Percentiles rank a stretch among this genome's conserved stretches.
Evolutionary conservation across 1,284 basidiomycete species (phyloP).

Genomic region (Ustilago shanxiensis): DNA sequence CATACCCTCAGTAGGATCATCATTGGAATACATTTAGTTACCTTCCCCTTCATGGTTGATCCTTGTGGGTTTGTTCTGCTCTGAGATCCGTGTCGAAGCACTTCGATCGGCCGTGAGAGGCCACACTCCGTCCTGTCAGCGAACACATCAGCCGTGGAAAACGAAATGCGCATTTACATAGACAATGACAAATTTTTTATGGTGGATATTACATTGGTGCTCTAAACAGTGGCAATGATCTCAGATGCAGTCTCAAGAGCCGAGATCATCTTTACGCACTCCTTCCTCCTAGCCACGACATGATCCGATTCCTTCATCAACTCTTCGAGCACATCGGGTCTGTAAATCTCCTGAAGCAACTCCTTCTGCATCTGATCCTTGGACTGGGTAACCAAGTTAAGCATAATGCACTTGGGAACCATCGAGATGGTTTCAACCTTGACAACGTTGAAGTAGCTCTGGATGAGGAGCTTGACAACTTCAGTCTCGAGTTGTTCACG

Average conservation of each 20-base stretch:
- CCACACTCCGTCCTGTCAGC: not conserved
- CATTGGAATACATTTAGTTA: constrained; percentile 1
- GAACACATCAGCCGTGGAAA: not conserved
- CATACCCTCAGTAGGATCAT: too few species aligned
- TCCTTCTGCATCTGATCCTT: constrained; percentile 94
- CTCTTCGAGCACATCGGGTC: constrained; percentile 65
- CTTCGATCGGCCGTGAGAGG: not conserved
- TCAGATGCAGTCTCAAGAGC: constrained; percentile 68
- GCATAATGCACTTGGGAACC: constrained; percentile 92
- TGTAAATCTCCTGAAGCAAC: constrained; percentile 74
- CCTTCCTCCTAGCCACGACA: constrained; percentile 66
- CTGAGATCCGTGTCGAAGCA: not conserved
- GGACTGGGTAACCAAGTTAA: constrained; percentile 90
- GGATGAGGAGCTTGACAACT: constrained; percentile 83
- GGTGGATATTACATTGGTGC: not conserved
- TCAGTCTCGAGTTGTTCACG: constrained; percentile 98
- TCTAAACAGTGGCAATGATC: constrained; percentile 68
- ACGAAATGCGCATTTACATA: constrained; percentile 17
- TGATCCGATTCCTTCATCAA: constrained; percentile 69
- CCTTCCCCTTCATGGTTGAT: not conserved
- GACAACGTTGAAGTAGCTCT: constrained; percentile 73
- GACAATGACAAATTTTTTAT: not conserved
- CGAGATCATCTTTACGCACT: constrained; percentile 69
- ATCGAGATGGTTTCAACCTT: constrained; percentile 99
- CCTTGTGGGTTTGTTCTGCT: not conserved